These are phyloP conservation scores for Corniculantispora saksenae DNA, from an alignment of 2,329 filamentous ascomycete species.

Conservation along the genomic window DNA sequence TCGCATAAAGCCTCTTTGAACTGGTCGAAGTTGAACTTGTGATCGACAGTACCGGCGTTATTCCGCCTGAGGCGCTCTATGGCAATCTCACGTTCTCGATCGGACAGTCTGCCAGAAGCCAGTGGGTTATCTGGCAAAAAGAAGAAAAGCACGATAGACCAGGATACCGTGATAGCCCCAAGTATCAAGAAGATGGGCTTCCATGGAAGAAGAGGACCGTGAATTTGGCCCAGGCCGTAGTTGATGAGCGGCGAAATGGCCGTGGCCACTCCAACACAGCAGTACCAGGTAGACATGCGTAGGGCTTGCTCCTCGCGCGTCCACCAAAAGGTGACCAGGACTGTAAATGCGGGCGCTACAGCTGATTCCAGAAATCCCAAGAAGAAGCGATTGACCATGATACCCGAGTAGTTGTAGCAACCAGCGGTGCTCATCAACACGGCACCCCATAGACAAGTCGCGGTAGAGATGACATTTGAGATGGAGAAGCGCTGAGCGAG, in stretches of 20 bases:
- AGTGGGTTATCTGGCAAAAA: slow-evolving; percentile 62
- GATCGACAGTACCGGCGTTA: slow-evolving; percentile 44
- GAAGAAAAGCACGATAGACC: slow-evolving; percentile 56
- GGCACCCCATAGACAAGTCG: slow-evolving; percentile 31
- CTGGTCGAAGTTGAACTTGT: slow-evolving; percentile 45
- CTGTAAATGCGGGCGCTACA: slow-evolving; percentile 27
- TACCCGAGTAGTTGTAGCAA: slow-evolving; percentile 38
- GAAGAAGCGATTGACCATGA: slow-evolving; percentile 43
- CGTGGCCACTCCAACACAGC: slow-evolving; percentile 56
- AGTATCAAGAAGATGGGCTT: slow-evolving; percentile 64
- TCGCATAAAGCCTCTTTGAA: slow-evolving; percentile 48
- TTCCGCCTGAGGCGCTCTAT: slow-evolving; percentile 33
- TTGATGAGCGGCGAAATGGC: slow-evolving; percentile 62
- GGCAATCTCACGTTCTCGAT: slow-evolving; percentile 56
- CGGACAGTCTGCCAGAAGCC: slow-evolving; percentile 61
- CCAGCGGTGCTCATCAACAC: slow-evolving; percentile 44
- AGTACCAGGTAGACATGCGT: slow-evolving; percentile 37
- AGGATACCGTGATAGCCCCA: slow-evolving; percentile 53
- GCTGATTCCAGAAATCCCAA: slow-evolving; percentile 46
- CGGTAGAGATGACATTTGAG: slow-evolving; percentile 30
- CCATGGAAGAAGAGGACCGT: slow-evolving; percentile 47
- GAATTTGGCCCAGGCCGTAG: slow-evolving; percentile 62
- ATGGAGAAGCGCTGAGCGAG: slow-evolving; percentile 32
- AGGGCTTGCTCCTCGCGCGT: slow-evolving; percentile 37
- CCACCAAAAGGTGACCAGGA: slow-evolving; percentile 19